Base-by-base conservation (phyloP, 106 monocot genomes). In the Cymbidium sinense region DNA sequence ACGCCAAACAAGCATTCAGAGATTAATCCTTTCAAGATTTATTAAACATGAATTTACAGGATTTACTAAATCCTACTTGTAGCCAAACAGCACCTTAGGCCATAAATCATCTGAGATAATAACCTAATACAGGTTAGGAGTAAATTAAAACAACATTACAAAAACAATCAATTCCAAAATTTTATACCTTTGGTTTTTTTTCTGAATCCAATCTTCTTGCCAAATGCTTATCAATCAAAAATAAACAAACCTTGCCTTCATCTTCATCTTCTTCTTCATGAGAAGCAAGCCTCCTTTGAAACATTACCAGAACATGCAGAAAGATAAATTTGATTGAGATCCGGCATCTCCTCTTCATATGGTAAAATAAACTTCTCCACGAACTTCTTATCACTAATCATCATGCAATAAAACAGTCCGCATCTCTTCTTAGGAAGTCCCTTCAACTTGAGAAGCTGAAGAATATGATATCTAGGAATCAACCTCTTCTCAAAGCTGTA, bases 401-500 rank as follows among this genome's bases (percentile, higher is more conserved):
- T 35, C n/a, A 82, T 76, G 0, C 25, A 2, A 43, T 43, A 34
- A 33, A 1, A 21, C 44, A 78, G 23, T 34, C 23, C 73, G 0
- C 1, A 33, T 37, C 2, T n/a, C 62, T 23, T 41, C 1, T 2
- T 11, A 20, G 25, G 34, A 20, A 77, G 29, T 3, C 50, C 76
- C 9, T 84, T 76, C 4, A 55, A 39, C 62, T 77, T 82, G 17
- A 84, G 79, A 71, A 76, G 29, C 55, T 75, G 28, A 67, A 84
- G 20, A 51, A 88, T 79, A 34, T 44, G 33, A 50, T 73, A 19
- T 35, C 85, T 74, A 5, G 87, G 85, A 21, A 76, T 80, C 51
- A 88, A 50, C 50, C 83, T 79, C 34, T 34, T 80, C 77, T 83
- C 77, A 71, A 80, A 34, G 83, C 86, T 86, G 25, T 36, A 80